phyloP scores from a whole-genome alignment of 2,329 filamentous ascomycete species.

The Claviceps pazoutovae region DNA sequence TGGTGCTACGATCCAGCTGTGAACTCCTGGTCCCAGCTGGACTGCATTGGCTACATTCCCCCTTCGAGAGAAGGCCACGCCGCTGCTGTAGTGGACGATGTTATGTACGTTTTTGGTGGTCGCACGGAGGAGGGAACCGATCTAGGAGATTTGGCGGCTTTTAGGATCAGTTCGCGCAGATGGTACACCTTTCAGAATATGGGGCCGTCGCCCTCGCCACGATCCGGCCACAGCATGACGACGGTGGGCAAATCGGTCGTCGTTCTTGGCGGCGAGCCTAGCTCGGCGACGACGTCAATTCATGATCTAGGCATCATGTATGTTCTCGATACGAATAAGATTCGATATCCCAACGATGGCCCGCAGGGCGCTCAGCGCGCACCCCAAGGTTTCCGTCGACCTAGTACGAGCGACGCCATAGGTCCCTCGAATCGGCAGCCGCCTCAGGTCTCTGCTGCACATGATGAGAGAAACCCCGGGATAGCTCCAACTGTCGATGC shows the following conservation, averaged over 20 bases:
- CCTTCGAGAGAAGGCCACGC: conserved; percentile 88
- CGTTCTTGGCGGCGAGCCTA: conserved; percentile 87
- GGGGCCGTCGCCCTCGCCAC: conserved; percentile 84
- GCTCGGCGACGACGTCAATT: conserved; percentile 65
- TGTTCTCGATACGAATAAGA: conserved; percentile 87
- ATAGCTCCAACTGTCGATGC: neutral
- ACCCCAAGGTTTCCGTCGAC: conserved; percentile 25
- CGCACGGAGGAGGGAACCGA: conserved; percentile 88
- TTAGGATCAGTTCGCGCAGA: conserved; percentile 58
- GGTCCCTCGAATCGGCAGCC: conserved; percentile 19
- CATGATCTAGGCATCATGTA: conserved; percentile 82
- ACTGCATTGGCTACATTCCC: conserved; percentile 96
- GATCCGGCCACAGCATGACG: conserved; percentile 97
- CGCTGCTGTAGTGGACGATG: conserved; percentile 83
- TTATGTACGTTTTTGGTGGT: conserved; percentile 98
- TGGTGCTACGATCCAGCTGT: conserved; percentile 83
- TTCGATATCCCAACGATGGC: conserved; percentile 80
- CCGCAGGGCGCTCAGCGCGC: conserved; percentile 23
- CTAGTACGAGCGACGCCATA: conserved; percentile 25
- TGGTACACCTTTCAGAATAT: conserved; percentile 99
- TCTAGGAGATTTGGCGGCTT: conserved; percentile 80
- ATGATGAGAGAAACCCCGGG: conserved; percentile 2
- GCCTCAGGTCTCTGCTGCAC: conserved; percentile 15
- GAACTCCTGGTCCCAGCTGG: conserved; percentile 76
- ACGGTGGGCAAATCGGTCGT: conserved; percentile 85